phyloP scores from a whole-genome alignment of 768 basidiomycete genomes.

The Melanogaster broomeanus region DNA sequence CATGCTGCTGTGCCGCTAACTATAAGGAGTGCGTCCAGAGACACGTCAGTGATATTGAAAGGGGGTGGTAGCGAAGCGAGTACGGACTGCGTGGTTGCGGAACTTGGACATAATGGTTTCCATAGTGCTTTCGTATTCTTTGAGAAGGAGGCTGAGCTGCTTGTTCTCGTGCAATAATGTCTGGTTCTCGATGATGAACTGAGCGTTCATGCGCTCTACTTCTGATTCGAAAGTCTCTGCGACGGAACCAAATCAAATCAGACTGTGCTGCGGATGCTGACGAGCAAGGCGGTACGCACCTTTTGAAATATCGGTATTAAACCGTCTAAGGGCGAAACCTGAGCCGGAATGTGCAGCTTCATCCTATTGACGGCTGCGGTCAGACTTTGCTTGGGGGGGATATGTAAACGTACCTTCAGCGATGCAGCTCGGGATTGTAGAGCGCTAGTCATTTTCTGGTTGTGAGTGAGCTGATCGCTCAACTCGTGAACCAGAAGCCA shows the following conservation, averaged over 20 bases:
- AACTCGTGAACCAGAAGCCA: conserved; percentile 84
- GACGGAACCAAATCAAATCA: conserved; percentile 12
- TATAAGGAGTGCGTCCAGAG: conserved; percentile 33
- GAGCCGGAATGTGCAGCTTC: conserved; percentile 71
- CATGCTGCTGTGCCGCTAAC: conserved; percentile 92
- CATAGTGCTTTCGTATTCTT: conserved; percentile 93
- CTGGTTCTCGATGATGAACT: conserved; percentile 93
- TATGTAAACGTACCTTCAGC: conserved; percentile 63
- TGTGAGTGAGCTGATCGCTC: conserved; percentile 78
- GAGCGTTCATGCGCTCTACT: conserved; percentile 86
- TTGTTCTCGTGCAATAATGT: conserved; percentile 92
- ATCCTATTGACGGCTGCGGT: conserved; percentile 44
- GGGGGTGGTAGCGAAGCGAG: not conserved
- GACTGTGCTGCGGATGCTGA: conserved; percentile 9
- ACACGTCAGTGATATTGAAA: not conserved
- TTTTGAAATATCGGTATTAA: conserved; percentile 86
- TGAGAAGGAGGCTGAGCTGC: conserved; percentile 83
- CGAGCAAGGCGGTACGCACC: conserved; percentile 43
- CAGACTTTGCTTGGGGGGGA: conserved; percentile 5
- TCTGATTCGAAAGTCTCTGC: conserved; percentile 92
- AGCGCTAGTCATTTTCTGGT: conserved; percentile 70
- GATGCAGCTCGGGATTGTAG: conserved; percentile 69
- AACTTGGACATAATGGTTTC: conserved; percentile 98
- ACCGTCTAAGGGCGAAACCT: conserved; percentile 79
- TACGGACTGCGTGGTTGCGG: conserved; percentile 82